Evolutionary conservation across 2,329 filamentous ascomycete species (phyloP), one percentile per base, ranked within the genome.

Genomic region (Penicillium concentricum): DNA sequence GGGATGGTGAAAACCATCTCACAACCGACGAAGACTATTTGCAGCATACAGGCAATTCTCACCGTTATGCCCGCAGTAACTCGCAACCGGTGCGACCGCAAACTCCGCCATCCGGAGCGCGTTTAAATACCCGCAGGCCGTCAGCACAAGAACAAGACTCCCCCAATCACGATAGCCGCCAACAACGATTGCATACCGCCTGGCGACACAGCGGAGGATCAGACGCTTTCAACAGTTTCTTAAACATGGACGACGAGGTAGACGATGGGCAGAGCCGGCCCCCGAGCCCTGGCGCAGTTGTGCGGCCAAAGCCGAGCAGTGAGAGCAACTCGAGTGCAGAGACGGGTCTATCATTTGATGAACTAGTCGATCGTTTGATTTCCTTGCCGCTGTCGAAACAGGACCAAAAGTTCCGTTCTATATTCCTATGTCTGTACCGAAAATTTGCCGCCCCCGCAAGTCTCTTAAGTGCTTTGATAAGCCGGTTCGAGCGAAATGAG

Each of bases 371-470:
- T 73, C 88, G 92, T n/a, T 82, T 99, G 39, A 81, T 97, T 24
- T 84, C 87, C 0, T 84, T 90, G 60, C 90, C 90, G 35, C 87
- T 93, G 78, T 92, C 90, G 28, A 92, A 91, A 69, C 83, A 87
- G n/a, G 94, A 97, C 70, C 83, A 84, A 56, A 96, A 96, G 73
- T 99, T 97, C 69, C 84, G 85, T 1, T 86, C 92, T 43, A 87
- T 96, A 18, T 97, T 97, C 68, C 81, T 97, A 30, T 96, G 93
- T 62, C 80, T 97, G 15, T 97, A 97, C 75, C 88, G 94, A 60
- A 95, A 94, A 72, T 97, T 99, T 71, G 89, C 91, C 4, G 85
- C 92, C 2, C 94, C 94, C 0, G 83, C 84, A 10, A 84, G 88
- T 62, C 81, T 99, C 5, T 85, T 97, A 51, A 83, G 87, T 39